Evolutionary conservation across 352 stramenopile species (phyloP), one percentile per base, ranked within the genome.

Genomic region (Plasmopara viticola): DNA sequence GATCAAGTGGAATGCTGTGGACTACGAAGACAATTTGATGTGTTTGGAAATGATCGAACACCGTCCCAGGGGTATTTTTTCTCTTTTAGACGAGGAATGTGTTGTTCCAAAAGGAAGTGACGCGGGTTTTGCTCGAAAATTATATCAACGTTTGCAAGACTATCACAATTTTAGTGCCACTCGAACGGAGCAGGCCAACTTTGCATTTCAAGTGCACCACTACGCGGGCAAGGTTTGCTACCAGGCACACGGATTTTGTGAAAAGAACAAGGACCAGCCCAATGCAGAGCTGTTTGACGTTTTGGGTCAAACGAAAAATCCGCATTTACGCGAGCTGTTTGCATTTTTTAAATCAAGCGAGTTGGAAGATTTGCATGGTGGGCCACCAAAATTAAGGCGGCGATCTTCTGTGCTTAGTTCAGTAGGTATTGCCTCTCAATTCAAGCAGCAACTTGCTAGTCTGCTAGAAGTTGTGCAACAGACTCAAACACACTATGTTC

Each of bases 401-500:
- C 70, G 81, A 48, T 70, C 79, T n/a, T 89, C 78, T 9, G 65
- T 80, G n/a, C 79, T 93, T 29, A 74, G 70, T 29, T 68, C 80
- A 7, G 65, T 83, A 2, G 81, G 78, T 6, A 87, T 98, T 44
- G 91, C 84, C 18, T 96, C 86, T 37, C 86, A 98, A 58, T 98
- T 98, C 61, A 91, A 90, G 43, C 74, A 86, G 31, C 94, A 98
- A 53, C 74, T 99, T 13, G 87, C 89, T 20, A 79, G 80, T 29
- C 75, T 99, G 13, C 78, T 98, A 18, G 70, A 90, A 17, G 84
- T 95, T 10, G 97, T 99, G 28, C 88, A 98, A 28, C 73, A 86
- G 48, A 99, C 95, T 5, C 72, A 95, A 48, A 97, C 95, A 30
- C 96, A 99, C 68, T 99, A 98, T 67, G 97, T 99, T 60, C 90